Conservation (phyloP, 108 stramenopile species). For the Nannochloropsis gaditana region DNA sequence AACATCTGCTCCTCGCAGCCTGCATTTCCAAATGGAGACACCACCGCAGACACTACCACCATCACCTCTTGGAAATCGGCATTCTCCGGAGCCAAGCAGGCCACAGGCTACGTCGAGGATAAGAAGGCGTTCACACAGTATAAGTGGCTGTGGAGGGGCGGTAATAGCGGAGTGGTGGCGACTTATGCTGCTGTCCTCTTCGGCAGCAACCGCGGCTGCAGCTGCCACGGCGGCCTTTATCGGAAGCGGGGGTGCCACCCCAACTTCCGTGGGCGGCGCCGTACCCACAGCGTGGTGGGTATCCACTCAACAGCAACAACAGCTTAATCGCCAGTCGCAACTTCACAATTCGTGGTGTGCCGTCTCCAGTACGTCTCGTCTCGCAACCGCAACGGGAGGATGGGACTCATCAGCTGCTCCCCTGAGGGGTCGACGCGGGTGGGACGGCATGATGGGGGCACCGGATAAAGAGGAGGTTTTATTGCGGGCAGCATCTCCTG, state of each 20-base stretch:
- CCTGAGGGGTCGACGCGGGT: neutral
- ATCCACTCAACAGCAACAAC: neutral
- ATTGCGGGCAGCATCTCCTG: neutral
- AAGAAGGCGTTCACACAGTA: neutral
- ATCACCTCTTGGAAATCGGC: neutral
- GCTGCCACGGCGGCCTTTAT: neutral
- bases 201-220: neutral
- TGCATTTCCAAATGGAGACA: neutral
- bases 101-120: neutral
- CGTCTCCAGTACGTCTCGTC: neutral
- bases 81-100: neutral
- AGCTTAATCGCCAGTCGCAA: neutral
- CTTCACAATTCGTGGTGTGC: neutral
- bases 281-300: no score
- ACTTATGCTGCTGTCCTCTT: slow-evolving; percentile 12
- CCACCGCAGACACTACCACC: slow-evolving; percentile 2
- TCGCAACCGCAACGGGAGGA: neutral
- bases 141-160: neutral
- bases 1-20: no score
- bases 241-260: neutral
- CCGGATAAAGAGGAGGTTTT: neutral
- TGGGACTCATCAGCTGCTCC: no score
- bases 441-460: neutral
- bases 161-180: neutral
- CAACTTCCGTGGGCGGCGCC: no score